Evolutionary conservation across 179 eudicot genomes (phyloP), one percentile per base, ranked within the genome.

Genomic region (Monotropa hypopitys): DNA sequence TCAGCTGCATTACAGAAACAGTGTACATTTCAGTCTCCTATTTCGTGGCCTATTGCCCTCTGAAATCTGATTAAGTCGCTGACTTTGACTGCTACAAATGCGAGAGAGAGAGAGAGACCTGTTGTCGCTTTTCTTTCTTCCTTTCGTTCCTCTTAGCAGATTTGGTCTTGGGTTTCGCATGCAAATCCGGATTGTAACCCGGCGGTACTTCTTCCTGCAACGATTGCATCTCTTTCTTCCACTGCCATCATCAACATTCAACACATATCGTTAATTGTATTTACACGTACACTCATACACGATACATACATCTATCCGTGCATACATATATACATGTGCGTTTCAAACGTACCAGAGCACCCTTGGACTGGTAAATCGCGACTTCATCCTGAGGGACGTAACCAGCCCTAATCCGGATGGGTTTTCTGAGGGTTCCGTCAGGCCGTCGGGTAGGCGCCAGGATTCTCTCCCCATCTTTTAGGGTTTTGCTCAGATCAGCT

Each of bases 331-430:
- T n/a, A 68, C 20, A 3, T 4, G 13, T 11, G 70, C 3, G 20
- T 28, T 23, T 3, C 33, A 11, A 21, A 76, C 59, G 47, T 82
- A 94, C 98, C 83, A 92, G 81, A 66, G 97, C 75, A 72, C 99
- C 99, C 82, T 81, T 93, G 76, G 99, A 91, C 78, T 92, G 89
- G 84, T 95, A 95, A 68, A 86, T 87, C 62, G 94, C 91, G 81
- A 95, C 99, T 85, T 95, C 99, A 26, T 95, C 99, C 51, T 86
- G 99, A 80, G 99, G 99, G 61, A 74, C 80, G 82, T 92, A 91
- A 53, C 97, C 97, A 35, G 97, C 93, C 83, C 97, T 84, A 82
- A 95, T 90, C 47, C 88, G 80, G 42, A 88, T 87, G 68, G 94
- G 88, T 51, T 95, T 95, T 16, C 99, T 87, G 43, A 88, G 88